These are phyloP conservation scores for Epichloe sibirici DNA, from an alignment of 2,329 filamentous ascomycete species.

Conservation along the genomic window DNA sequence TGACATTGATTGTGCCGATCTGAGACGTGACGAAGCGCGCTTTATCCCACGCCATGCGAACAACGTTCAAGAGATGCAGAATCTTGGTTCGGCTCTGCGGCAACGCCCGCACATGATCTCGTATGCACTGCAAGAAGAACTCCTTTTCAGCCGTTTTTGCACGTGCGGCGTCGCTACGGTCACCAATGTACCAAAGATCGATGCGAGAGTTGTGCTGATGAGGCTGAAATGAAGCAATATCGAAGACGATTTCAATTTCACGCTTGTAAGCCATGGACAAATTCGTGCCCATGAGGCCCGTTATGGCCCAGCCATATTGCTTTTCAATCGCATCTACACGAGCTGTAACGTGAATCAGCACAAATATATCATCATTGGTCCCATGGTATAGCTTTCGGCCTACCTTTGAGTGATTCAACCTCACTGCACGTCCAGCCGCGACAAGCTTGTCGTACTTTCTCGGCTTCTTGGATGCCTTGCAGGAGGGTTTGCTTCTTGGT, in stretches of 20 bases:
- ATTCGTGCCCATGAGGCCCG: conserved; percentile 45
- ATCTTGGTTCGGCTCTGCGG: conserved; percentile 45
- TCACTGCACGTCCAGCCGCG: conserved; percentile 80
- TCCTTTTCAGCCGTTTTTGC: conserved; percentile 54
- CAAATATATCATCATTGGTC: background rate
- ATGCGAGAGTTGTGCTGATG: conserved; percentile 40
- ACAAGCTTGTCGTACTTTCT: conserved; percentile 75
- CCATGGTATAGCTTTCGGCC: background rate
- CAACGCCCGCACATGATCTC: conserved; percentile 52
- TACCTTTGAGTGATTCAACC: conserved; percentile 68
- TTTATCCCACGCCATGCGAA: conserved; percentile 54
- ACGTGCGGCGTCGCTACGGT: conserved; percentile 38
- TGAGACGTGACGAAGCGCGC: conserved; percentile 47
- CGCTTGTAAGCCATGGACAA: conserved; percentile 64
- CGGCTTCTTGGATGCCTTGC: conserved; percentile 68
- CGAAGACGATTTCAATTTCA: conserved; percentile 63
- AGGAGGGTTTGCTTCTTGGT: conserved; percentile 57
- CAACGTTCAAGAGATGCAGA: conserved; percentile 43
- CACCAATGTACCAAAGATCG: conserved; percentile 58
- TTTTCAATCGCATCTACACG: conserved; percentile 55
- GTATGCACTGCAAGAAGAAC: conserved; percentile 63
- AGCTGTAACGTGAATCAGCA: conserved; percentile 36
- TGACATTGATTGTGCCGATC: conserved; percentile 48
- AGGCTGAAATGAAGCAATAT: conserved; percentile 47
- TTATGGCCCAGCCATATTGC: conserved; percentile 59